Evolutionary conservation across 2,329 filamentous ascomycete genomes (phyloP), one percentile per base, ranked within the genome.

Genomic region (Cytospora chrysosperma): DNA sequence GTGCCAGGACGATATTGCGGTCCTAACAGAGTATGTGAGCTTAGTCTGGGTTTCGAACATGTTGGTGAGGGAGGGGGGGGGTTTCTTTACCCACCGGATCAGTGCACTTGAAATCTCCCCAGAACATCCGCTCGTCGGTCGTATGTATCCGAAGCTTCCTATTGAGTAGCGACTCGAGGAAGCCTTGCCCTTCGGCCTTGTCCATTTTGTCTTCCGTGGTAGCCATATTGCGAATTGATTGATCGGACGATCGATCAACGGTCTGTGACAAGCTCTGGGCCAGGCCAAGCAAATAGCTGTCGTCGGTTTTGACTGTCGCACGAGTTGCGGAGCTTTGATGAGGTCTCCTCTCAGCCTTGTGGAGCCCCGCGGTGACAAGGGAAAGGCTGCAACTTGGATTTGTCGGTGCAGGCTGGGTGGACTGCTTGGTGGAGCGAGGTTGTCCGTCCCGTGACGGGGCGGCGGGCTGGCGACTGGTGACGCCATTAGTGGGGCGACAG

Each of bases 91-190:
- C 57, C 78, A 96, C 93, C 65, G 90, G 87, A 79, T 99, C 95
- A 32, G 93, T 97, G 79, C 95, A 99, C 77, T 96, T 97, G 78
- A 99, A 91, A 67, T 88, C 84, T 24, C 95, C 95, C 61, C 93
- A 86, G 75, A 98, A 99, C 75, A 97, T 88, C 65, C 95, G 91
- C 19, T 86, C 87, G 74, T 98, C 94, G 5, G 87, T 91, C 17
- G 90, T 91, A 70, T 90, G 85, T 61, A 98, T 79, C 63, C 93
- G 88, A 37, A 98, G 78, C 47, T 86, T 91, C 74, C 91, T 91
- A 75, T 91, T 91, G 59, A 96, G 80, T 57, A 96, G 85, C 27
- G 88, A 85, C 37, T 77, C 75, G 30, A 92, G 81, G 71, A 85
- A 91, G 51, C 75, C 71, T 62, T 79, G 77, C 24, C 85, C 83